phyloP scores from a whole-genome alignment of 108 stramenopile genomes.

The Cyclotella baltica region DNA sequence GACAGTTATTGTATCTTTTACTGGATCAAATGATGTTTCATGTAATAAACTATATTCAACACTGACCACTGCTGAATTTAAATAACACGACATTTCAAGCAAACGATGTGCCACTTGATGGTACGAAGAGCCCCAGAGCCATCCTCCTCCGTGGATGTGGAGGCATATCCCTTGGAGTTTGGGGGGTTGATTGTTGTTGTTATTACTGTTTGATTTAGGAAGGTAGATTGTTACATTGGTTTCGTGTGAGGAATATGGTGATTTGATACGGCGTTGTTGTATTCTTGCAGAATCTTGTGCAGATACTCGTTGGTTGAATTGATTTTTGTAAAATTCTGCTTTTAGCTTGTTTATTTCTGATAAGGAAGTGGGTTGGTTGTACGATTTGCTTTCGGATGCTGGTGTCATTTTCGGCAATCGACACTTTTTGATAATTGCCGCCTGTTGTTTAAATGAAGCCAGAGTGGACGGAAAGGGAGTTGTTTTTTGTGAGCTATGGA shows the following conservation, averaged over 20 bases:
- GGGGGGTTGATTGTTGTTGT: not conserved
- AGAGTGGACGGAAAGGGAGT: constrained; percentile 18
- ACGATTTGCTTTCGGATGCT: constrained; percentile 18
- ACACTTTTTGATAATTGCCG: constrained; percentile 16
- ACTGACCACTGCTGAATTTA: constrained; percentile 49
- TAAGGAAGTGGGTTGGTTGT: constrained; percentile 7
- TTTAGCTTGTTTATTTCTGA: constrained; percentile 22
- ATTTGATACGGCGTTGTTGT: constrained; percentile 10
- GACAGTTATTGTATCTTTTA: constrained; percentile 29
- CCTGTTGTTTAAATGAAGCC: not conserved
- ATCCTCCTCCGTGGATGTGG: constrained; percentile 54
- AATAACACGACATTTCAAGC: constrained; percentile 42
- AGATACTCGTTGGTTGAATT: constrained; percentile 35
- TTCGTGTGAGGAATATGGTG: constrained; percentile 1
- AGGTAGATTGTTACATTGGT: constrained; percentile 48
- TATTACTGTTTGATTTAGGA: constrained; percentile 5
- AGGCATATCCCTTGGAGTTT: constrained; percentile 44
- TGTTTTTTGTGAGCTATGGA: constrained; percentile 27
- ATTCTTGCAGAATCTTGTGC: constrained; percentile 19
- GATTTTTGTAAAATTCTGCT: constrained; percentile 41
- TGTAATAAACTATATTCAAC: constrained; percentile 40
- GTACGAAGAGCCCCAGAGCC: constrained; percentile 49
- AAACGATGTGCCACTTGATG: constrained; percentile 57
- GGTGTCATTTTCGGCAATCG: constrained; percentile 38
- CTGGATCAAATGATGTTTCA: constrained; percentile 38